phyloP scores from a whole-genome alignment of 345 rosid species.

The Salix brachista region DNA sequence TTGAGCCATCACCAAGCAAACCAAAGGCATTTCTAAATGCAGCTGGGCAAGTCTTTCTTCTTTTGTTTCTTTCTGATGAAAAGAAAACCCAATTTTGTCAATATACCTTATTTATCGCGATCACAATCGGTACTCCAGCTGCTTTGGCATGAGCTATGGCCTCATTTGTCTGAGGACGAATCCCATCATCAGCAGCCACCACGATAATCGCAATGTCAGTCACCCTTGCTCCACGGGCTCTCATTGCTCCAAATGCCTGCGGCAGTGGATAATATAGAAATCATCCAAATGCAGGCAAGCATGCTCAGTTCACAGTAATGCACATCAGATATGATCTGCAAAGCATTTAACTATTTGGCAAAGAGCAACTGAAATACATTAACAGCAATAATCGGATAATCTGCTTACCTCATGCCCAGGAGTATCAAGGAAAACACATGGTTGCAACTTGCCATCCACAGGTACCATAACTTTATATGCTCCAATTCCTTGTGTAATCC shows the following conservation, averaged over 20 bases:
- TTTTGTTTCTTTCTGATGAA: constrained; percentile 7
- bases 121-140: constrained; percentile 89
- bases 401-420: constrained; percentile 93
- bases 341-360: constrained; percentile 6
- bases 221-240: constrained; percentile 98
- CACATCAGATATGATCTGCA: constrained; percentile 7
- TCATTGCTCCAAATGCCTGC: constrained; percentile 99
- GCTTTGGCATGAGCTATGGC: constrained; percentile 99
- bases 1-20: constrained; percentile 10
- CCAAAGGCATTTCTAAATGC: constrained; percentile 11
- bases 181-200: constrained; percentile 98
- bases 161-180: constrained; percentile 96
- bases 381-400: not conserved
- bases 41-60: constrained; percentile 9
- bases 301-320: constrained; percentile 13
- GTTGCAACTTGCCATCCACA: constrained; percentile 69
- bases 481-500: constrained; percentile 98
- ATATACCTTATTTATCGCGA: constrained; percentile 86
- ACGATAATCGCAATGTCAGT: constrained; percentile 94
- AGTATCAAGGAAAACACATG: constrained; percentile 96
- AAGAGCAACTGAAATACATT: constrained; percentile 5
- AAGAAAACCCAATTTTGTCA: constrained; percentile 3
- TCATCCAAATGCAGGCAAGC: constrained; percentile 23
- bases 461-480: constrained; percentile 82
- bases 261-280: constrained; percentile 28